Conservation (phyloP, 2,329 filamentous ascomycete species). For the Ophiostoma triangulosporum region DNA sequence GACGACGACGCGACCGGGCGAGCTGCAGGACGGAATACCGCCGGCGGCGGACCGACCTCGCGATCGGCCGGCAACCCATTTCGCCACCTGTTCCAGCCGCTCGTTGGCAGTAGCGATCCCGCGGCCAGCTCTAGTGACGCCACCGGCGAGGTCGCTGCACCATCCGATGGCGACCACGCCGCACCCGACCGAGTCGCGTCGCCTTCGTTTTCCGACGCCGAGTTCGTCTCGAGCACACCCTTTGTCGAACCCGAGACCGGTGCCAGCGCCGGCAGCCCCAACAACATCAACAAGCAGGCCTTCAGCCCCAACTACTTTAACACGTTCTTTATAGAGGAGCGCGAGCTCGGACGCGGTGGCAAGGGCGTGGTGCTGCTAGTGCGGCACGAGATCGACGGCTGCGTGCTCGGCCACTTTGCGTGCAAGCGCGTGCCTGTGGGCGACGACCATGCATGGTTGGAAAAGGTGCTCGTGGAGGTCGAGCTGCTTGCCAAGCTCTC, state of each 20-base stretch:
- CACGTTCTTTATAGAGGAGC: slow-evolving; percentile 82
- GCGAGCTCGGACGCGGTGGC: slow-evolving; percentile 74
- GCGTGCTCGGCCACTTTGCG: slow-evolving; percentile 78
- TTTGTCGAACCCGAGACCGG: background rate
- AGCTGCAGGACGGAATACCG: background rate
- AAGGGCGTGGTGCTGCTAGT: slow-evolving; percentile 95
- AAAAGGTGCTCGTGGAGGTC: slow-evolving; percentile 87
- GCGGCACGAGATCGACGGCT: slow-evolving; percentile 79
- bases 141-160: background rate
- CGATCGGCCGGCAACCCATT: slow-evolving; percentile 32
- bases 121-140: too few relatives aligned
- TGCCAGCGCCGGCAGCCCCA: slow-evolving; percentile 52
- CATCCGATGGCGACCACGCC: background rate
- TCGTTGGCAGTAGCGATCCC: slow-evolving; percentile 9
- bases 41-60: background rate
- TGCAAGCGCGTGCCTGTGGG: slow-evolving; percentile 95
- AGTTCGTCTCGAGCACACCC: slow-evolving; percentile 42
- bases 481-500: slow-evolving; percentile 83
- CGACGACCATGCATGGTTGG: slow-evolving; percentile 87
- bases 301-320: slow-evolving; percentile 91
- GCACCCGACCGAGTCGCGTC: slow-evolving; percentile 4
- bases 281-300: slow-evolving; percentile 60
- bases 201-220: slow-evolving; percentile 18
- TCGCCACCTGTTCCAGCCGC: slow-evolving; percentile 37
- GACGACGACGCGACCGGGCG: background rate